Evolutionary conservation across 1,284 basidiomycete genomes (phyloP).

Genomic region (Ceratobasidium sp.): DNA sequence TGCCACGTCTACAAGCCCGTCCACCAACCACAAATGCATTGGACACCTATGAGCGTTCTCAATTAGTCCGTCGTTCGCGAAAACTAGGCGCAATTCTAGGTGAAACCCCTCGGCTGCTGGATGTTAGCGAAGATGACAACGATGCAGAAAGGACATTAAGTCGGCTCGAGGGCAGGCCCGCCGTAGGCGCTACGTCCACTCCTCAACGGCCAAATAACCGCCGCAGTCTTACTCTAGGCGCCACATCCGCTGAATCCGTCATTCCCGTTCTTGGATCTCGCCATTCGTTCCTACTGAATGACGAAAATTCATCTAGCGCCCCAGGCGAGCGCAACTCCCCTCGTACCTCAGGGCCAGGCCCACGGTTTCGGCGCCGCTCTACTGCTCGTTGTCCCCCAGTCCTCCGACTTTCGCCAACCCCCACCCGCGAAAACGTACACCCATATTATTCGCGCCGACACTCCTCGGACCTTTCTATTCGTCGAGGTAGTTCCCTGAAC

Average conservation of each 20-base stretch:
- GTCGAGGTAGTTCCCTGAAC: constrained; percentile 21
- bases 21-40: constrained; percentile 32
- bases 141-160: not conserved
- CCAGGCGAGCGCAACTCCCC: constrained; percentile 12
- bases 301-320: constrained; percentile 32
- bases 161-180: constrained; percentile 15
- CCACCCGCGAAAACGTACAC: constrained; percentile 13
- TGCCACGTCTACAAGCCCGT: constrained; percentile 29
- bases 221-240: constrained; percentile 25
- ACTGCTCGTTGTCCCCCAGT: constrained; percentile 32
- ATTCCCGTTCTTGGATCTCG: constrained; percentile 5
- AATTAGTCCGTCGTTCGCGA: constrained; percentile 30
- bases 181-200: not conserved
- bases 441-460: constrained; percentile 28
- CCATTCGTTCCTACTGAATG: constrained; percentile 36
- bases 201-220: constrained; percentile 15
- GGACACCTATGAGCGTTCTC: constrained; percentile 27
- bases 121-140: constrained; percentile 14
- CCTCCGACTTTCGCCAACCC: constrained; percentile 24
- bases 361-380: constrained; percentile 35
- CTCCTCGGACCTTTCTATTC: constrained; percentile 30
- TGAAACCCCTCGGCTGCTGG: constrained; percentile 32
- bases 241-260: constrained; percentile 6
- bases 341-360: constrained; percentile 21
- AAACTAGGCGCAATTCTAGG: constrained; percentile 31